phyloP scores from a whole-genome alignment of 129 eudicot genomes.

The Pulicaria dysenterica region DNA sequence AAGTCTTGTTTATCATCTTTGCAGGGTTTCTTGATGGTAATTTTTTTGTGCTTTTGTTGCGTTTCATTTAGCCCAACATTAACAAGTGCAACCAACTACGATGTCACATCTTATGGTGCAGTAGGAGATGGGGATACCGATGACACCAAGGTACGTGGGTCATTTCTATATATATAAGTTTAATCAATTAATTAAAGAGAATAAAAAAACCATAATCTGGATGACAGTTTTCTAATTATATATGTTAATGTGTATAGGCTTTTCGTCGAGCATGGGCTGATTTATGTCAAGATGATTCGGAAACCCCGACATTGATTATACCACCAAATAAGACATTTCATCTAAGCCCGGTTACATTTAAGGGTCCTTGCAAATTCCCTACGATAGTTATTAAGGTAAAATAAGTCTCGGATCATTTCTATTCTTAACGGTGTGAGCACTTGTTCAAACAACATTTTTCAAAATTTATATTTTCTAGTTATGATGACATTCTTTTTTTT shows the following conservation, averaged over 20 bases:
- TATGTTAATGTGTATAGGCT: slow-evolving; percentile 24
- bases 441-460: not conserved
- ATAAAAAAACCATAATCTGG: too few species aligned
- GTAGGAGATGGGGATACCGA: slow-evolving; percentile 44
- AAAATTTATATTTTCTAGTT: not conserved
- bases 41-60: slow-evolving; percentile 14
- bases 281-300: slow-evolving; percentile 29
- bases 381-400: slow-evolving; percentile 25
- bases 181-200: not conserved
- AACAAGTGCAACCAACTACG: slow-evolving; percentile 24
- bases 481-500: too few species aligned
- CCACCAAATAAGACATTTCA: slow-evolving; percentile 33
- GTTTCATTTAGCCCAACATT: slow-evolving; percentile 13
- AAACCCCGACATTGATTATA: slow-evolving; percentile 17
- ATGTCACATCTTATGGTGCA: slow-evolving; percentile 48
- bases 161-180: not conserved
- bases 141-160: slow-evolving; percentile 42
- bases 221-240: not conserved
- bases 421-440: not conserved
- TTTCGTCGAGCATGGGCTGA: slow-evolving; percentile 42
- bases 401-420: not conserved
- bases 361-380: slow-evolving; percentile 37
- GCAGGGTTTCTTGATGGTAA: slow-evolving; percentile 19
- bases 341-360: slow-evolving; percentile 27
- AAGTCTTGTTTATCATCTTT: not conserved